A percentile compares a stretch with the other conserved stretches of the same genome.
Evolutionary conservation across 345 rosid species (phyloP).

Genomic region (Psidium friedrichsthalianum): DNA sequence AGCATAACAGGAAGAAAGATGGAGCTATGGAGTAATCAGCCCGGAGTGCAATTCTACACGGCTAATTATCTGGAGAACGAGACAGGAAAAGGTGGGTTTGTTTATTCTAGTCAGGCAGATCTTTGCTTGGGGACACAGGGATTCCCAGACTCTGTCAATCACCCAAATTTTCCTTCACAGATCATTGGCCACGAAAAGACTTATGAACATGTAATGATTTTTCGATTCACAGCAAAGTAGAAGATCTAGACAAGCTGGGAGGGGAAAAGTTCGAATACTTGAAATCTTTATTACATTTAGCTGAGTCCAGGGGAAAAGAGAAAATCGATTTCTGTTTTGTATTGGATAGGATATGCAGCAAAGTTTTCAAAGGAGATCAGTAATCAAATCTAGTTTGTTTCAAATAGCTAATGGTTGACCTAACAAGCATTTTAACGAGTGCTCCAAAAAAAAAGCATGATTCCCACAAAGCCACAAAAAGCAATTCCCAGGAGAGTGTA

Average conservation of each 20-base stretch:
- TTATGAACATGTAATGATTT: slow-evolving; percentile 53
- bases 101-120: slow-evolving; percentile 43
- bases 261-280: background rate
- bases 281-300: background rate
- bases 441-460: background rate
- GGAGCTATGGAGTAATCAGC: slow-evolving; percentile 59
- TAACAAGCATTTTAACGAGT: background rate
- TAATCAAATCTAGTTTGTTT: background rate
- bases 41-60: slow-evolving; percentile 62
- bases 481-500: background rate
- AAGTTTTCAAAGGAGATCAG: background rate
- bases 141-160: slow-evolving; percentile 71
- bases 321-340: background rate
- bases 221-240: slow-evolving; percentile 40
- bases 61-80: slow-evolving; percentile 32
- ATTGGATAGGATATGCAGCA: background rate
- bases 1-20: slow-evolving; percentile 47
- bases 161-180: slow-evolving; percentile 57
- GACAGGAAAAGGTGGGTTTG: slow-evolving; percentile 35
- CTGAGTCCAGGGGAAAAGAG: background rate
- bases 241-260: background rate
- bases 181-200: slow-evolving; percentile 43
- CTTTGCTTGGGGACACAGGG: slow-evolving; percentile 71
- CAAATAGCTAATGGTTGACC: background rate
- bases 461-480: background rate